These are phyloP conservation scores for Anaeramoeba flamelloides DNA, from an alignment of 78 protist genomes.

Conservation along the genomic window DNA sequence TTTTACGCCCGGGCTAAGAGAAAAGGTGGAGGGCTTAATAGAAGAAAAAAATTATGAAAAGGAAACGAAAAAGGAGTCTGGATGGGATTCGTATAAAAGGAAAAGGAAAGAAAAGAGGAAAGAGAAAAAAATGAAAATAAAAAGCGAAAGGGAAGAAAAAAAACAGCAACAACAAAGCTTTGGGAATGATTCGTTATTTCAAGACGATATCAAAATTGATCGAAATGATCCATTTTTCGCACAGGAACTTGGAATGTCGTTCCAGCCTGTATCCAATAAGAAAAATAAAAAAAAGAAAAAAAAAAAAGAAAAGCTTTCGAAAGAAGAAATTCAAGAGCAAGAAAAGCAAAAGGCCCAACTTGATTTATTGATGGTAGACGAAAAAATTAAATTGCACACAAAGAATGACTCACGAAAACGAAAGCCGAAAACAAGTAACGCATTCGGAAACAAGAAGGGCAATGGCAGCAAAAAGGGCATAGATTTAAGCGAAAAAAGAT, in stretches of 20 bases:
- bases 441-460: too few relatives aligned
- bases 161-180: background rate
- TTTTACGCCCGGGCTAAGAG: background rate
- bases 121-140: background rate
- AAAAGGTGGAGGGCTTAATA: background rate
- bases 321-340: background rate
- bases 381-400: background rate
- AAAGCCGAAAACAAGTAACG: too few relatives aligned
- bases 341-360: background rate
- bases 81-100: background rate
- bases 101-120: background rate
- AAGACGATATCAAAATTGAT: background rate
- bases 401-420: too few relatives aligned
- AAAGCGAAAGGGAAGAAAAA: background rate
- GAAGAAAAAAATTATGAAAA: background rate
- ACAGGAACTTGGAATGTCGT: background rate
- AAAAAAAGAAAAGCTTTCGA: background rate
- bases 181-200: background rate
- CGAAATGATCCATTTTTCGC: background rate
- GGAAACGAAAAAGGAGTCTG: background rate
- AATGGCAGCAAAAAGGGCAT: too few relatives aligned
- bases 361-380: background rate
- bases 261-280: background rate
- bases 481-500: too few relatives aligned
- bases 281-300: background rate